A percentile compares a stretch with the other conserved stretches of the same genome.
Conservation (phyloP, 805 yeast species). For the Cyberlindnera samutprakarnensis region DNA sequence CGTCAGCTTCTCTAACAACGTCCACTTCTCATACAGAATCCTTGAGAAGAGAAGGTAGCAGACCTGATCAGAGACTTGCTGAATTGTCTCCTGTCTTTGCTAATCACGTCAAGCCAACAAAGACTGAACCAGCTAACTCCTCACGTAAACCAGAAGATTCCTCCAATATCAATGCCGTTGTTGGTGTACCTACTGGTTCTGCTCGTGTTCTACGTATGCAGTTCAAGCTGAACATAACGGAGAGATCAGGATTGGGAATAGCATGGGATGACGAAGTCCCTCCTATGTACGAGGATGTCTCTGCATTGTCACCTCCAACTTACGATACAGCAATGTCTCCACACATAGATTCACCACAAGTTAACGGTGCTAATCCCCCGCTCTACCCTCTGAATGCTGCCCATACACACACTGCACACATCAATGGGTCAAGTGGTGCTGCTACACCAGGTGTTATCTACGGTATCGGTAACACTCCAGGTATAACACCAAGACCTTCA, state of each 20-base stretch:
- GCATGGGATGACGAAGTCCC: slow-evolving; percentile 99
- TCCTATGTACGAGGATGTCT: slow-evolving; percentile 84
- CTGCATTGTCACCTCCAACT: slow-evolving; percentile 80
- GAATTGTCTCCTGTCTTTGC: slow-evolving; percentile 37
- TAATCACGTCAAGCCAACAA: slow-evolving; percentile 23
- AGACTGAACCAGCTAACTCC: slow-evolving; percentile 7
- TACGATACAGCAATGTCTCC: slow-evolving; percentile 36
- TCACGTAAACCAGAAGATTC: background rate
- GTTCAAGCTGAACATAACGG: slow-evolving; percentile 75
- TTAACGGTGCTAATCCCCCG: slow-evolving; percentile 18
- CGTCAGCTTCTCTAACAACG: slow-evolving; percentile 27
- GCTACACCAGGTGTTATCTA: slow-evolving; percentile 30
- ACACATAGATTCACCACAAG: slow-evolving; percentile 4
- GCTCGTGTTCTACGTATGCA: slow-evolving; percentile 95
- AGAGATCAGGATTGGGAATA: slow-evolving; percentile 90
- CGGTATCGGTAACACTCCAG: slow-evolving; percentile 39
- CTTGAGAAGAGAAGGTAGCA: slow-evolving; percentile 4
- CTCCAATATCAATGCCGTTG: slow-evolving; percentile 10
- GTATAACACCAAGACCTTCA: slow-evolving; percentile 22
- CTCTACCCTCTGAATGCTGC: slow-evolving; percentile 22
- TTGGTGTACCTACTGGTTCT: slow-evolving; percentile 85
- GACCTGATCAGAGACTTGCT: slow-evolving; percentile 33
- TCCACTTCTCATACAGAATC: slow-evolving; percentile 19
- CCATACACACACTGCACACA: slow-evolving; percentile 19
- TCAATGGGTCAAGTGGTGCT: slow-evolving; percentile 16